Evolutionary conservation across 805 yeast species (phyloP), one percentile per base, ranked within the genome.

Genomic region (Zygotorulaspora chibaensis): DNA sequence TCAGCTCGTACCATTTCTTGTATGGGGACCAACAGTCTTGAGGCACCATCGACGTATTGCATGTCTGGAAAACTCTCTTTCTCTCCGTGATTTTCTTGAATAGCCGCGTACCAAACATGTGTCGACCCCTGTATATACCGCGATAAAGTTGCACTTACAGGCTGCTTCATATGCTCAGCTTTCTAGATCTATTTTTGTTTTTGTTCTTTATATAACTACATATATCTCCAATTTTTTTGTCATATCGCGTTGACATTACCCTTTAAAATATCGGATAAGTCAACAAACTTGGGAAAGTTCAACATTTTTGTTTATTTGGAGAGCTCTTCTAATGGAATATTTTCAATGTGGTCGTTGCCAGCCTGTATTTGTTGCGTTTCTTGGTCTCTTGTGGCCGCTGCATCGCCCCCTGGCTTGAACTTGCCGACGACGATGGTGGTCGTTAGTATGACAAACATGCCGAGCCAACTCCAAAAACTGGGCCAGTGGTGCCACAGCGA

Each of bases 401-500:
- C 25, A 37, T 47, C 44, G 3, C 44, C 47, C 45, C 56, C 53
- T 2, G 78, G 73, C 60, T 79, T 81, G 55, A 68, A 72, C 45
- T 70, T 70, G n/a, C 84, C 66, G 12, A 84, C 83, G 35, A 75
- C 65, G 27, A 77, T 62, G 0, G 95, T 91, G 38, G 84, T 74
- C 1, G 78, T 75, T 15, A 87, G 62, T 48, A 89, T 87, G 31
- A 89, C 69, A 1, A 73, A 47, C 43, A 84, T 82, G 1, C 97
- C 97, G 16, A 80, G 52, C 54, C 80, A 66, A 47, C 90, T 83
- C 69, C 85, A 72, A 26, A 78, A 49, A 16, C 80, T 81, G 0
- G 96, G 96, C 17, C 80, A 62, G 60, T 83, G 88, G 50, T 78
- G 73, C 82, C 87, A 90, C 25, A 88, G 67, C 1, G 79, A 36